These are phyloP conservation scores for Aspergillus brunneoviolaceus DNA, from an alignment of 2,329 filamentous ascomycete species.

Conservation along the genomic window DNA sequence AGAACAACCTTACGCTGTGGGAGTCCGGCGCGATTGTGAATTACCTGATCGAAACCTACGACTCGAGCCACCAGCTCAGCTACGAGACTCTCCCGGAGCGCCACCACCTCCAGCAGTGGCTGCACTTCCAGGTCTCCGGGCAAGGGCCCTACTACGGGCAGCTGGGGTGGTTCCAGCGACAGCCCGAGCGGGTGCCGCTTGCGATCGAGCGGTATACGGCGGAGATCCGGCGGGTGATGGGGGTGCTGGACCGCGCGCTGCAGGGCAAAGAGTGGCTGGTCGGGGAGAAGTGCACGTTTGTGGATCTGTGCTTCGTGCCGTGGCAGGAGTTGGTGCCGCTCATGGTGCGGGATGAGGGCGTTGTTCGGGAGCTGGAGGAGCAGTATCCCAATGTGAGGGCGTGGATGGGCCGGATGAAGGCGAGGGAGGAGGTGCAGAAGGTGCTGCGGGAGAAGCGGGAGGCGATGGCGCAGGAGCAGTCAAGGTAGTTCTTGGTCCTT, in stretches of 20 bases:
- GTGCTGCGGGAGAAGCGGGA: neutral
- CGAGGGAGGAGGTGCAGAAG: neutral
- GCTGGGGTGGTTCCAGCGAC: constrained; percentile 44
- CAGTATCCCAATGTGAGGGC: neutral
- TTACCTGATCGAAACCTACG: constrained; percentile 45
- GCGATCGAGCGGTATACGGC: constrained; percentile 47
- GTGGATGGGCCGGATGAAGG: neutral
- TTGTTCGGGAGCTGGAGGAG: neutral
- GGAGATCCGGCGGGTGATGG: constrained; percentile 33
- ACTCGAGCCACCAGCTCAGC: constrained; percentile 35
- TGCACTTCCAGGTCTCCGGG: constrained; percentile 48
- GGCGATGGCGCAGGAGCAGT: neutral
- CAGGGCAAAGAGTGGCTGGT: neutral
- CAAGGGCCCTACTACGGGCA: constrained; percentile 54
- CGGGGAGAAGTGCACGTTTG: constrained; percentile 3
- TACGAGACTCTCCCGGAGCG: constrained; percentile 41
- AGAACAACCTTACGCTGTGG: constrained; percentile 37
- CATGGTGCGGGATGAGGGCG: neutral
- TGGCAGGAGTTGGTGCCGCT: neutral
- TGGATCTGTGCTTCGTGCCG: constrained; percentile 1
- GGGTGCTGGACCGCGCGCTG: neutral
- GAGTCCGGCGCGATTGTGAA: constrained; percentile 46
- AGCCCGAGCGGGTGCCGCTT: constrained; percentile 44
- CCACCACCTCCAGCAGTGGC: constrained; percentile 46
- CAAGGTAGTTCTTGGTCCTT: no score